A percentile compares a stretch with the other conserved stretches of the same genome.
Conservation (phyloP, 2,329 filamentous ascomycete species). For the Fulvia fulva region DNA sequence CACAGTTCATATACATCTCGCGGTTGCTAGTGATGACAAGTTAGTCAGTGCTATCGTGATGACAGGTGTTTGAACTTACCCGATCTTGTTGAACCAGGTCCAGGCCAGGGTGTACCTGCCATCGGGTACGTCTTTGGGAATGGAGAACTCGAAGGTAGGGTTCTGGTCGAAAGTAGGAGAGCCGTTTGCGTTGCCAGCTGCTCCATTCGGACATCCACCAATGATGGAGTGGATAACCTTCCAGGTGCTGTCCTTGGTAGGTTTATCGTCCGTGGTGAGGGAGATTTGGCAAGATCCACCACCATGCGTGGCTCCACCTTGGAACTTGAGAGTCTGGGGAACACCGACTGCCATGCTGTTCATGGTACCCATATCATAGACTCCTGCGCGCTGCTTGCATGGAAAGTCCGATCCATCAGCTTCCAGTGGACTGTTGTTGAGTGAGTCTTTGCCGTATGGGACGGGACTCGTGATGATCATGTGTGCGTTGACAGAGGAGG, state of each 20-base stretch:
- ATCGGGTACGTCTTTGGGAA: slow-evolving; percentile 68
- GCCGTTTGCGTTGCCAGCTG: slow-evolving; percentile 38
- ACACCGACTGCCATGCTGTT: slow-evolving; percentile 65
- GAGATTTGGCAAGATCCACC: slow-evolving; percentile 89
- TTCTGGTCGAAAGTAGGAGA: slow-evolving; percentile 18
- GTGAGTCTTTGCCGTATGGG: slow-evolving; percentile 56
- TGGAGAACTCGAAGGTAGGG: slow-evolving; percentile 63
- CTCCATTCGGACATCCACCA: slow-evolving; percentile 77
- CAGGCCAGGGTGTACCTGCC: slow-evolving; percentile 78
- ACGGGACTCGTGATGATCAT: slow-evolving; percentile 68
- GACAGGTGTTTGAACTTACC: background rate
- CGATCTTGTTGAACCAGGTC: slow-evolving; percentile 91
- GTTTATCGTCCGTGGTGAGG: slow-evolving; percentile 71
- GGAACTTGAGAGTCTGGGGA: slow-evolving; percentile 59
- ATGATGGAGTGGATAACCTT: slow-evolving; percentile 87
- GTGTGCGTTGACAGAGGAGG: slow-evolving; percentile 55
- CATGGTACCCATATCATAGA: slow-evolving; percentile 45
- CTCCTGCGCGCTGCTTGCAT: slow-evolving; percentile 62
- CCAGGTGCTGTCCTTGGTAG: slow-evolving; percentile 65
- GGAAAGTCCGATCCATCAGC: slow-evolving; percentile 61
- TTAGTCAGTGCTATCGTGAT: background rate
- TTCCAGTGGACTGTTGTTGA: slow-evolving; percentile 63
- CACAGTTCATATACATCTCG: slow-evolving; percentile 98
- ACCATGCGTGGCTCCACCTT: slow-evolving; percentile 73
- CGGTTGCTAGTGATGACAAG: slow-evolving; percentile 56